These are phyloP conservation scores for Fusarium zealandicum DNA, from an alignment of 2,329 filamentous ascomycete genomes.

Conservation along the genomic window DNA sequence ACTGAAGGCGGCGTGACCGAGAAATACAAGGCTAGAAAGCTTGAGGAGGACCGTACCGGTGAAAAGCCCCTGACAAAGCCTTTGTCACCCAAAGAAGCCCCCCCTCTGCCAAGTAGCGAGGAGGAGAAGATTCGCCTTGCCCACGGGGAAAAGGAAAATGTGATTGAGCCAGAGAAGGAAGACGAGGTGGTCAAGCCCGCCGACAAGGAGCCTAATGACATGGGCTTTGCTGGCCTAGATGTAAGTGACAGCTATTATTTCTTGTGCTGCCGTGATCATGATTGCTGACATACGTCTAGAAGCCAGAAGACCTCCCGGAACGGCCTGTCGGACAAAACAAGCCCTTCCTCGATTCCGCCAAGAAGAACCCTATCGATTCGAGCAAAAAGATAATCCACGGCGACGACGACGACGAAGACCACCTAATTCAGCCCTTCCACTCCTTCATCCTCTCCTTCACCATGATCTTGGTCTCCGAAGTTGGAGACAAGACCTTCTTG, in stretches of 20 bases:
- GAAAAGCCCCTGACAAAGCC: constrained; percentile 77
- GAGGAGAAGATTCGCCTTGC: constrained; percentile 68
- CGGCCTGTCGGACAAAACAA: constrained; percentile 78
- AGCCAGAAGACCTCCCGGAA: constrained; percentile 80
- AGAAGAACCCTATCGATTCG: constrained; percentile 69
- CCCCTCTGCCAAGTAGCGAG: constrained; percentile 81
- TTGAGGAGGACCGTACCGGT: constrained; percentile 69
- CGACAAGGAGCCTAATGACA: constrained; percentile 50
- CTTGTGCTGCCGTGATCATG: not conserved
- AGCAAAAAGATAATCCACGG: constrained; percentile 42
- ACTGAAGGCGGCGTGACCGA: constrained; percentile 89
- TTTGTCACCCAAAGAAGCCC: constrained; percentile 83
- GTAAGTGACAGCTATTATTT: constrained; percentile 32
- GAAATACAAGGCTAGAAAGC: constrained; percentile 79
- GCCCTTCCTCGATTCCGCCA: constrained; percentile 70
- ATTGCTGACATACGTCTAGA: constrained; percentile 58
- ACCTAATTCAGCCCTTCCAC: constrained; percentile 80
- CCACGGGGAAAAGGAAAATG: constrained; percentile 40
- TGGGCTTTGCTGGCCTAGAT: constrained; percentile 48
- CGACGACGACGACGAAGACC: constrained; percentile 60
- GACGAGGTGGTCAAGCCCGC: constrained; percentile 41
- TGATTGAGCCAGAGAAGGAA: constrained; percentile 4
- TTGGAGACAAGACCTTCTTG: constrained; percentile 98
- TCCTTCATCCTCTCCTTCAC: constrained; percentile 91
- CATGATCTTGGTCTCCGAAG: constrained; percentile 97